phyloP scores from a whole-genome alignment of 2,329 filamentous ascomycete genomes.

The Penicillium decumbens region DNA sequence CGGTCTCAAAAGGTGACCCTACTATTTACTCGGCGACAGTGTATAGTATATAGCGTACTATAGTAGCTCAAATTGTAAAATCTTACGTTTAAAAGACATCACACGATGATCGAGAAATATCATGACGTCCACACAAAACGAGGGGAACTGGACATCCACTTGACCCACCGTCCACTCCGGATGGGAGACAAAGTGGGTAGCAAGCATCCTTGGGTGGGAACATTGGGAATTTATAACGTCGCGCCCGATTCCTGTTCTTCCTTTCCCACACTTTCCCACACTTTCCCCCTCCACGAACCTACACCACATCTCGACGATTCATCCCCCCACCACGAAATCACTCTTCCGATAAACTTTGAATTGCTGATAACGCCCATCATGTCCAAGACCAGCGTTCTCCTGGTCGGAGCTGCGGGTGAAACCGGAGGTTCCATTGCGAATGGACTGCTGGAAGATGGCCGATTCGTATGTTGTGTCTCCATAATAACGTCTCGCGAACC shows the following conservation, averaged over 20 bases:
- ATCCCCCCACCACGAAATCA: not conserved
- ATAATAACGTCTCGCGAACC: not conserved
- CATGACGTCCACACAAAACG: slow-evolving; percentile 16
- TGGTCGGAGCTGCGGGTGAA: slow-evolving; percentile 40
- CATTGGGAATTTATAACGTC: slow-evolving; percentile 34
- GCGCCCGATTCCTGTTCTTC: slow-evolving; percentile 24
- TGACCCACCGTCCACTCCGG: slow-evolving; percentile 32
- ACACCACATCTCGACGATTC: not conserved
- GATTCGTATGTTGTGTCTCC: slow-evolving; percentile 16
- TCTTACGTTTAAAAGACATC: not conserved
- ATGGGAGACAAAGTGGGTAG: slow-evolving; percentile 33
- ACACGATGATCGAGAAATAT: not conserved
- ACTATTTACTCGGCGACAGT: not conserved
- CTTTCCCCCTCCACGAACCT: not conserved
- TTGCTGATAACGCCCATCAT: slow-evolving; percentile 22
- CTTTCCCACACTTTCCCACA: slow-evolving; percentile 1
- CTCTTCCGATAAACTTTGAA: not conserved
- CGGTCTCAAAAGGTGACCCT: no score
- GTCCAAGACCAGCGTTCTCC: slow-evolving; percentile 35
- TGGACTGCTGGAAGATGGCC: slow-evolving; percentile 31
- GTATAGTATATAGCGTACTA: not conserved
- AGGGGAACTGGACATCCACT: slow-evolving; percentile 28
- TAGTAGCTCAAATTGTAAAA: not conserved
- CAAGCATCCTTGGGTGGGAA: slow-evolving; percentile 26
- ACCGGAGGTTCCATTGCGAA: slow-evolving; percentile 39